Conservation (phyloP, 352 stramenopile genomes). For the Phytophthora pistaciae region DNA sequence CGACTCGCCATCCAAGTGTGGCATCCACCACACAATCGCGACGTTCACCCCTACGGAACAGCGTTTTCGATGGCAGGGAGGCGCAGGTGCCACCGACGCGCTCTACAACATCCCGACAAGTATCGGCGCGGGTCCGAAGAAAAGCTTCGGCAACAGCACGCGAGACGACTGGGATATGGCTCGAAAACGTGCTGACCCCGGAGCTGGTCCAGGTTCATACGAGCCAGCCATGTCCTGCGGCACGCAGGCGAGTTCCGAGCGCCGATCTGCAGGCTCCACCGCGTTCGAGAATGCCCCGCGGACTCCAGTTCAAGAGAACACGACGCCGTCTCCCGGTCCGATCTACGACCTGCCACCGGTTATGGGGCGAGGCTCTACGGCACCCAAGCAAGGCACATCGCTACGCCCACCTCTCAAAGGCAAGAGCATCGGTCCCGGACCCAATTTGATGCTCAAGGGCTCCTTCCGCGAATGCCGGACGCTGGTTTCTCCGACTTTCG, state of each 20-base stretch:
- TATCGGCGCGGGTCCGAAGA: constrained; percentile 62
- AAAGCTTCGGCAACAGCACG: constrained; percentile 84
- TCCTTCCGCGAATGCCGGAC: constrained; percentile 56
- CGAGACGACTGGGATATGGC: constrained; percentile 81
- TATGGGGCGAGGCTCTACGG: constrained; percentile 46
- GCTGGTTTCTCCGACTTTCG: constrained; percentile 75
- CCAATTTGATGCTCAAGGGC: constrained; percentile 69
- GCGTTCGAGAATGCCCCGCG: constrained; percentile 78
- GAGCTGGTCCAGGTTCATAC: constrained; percentile 76
- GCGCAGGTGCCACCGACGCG: constrained; percentile 61
- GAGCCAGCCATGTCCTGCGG: constrained; percentile 63
- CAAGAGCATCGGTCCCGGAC: constrained; percentile 66
- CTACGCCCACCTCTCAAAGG: constrained; percentile 61
- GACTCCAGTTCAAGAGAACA: constrained; percentile 52
- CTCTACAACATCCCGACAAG: constrained; percentile 77
- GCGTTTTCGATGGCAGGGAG: constrained; percentile 80
- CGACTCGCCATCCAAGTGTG: constrained; percentile 77
- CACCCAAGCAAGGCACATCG: constrained; percentile 72
- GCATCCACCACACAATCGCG: constrained; percentile 74
- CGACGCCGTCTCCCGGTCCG: constrained; percentile 72
- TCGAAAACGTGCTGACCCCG: constrained; percentile 69
- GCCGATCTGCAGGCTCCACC: constrained; percentile 51
- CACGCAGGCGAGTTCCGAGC: constrained; percentile 64
- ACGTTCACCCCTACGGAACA: constrained; percentile 73
- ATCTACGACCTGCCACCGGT: constrained; percentile 77